Percentiles rank a stretch among this genome's conserved stretches.
These are phyloP conservation scores for Adansonia madagascariensis DNA, from an alignment of 441 rosid genomes.

Conservation along the genomic window DNA sequence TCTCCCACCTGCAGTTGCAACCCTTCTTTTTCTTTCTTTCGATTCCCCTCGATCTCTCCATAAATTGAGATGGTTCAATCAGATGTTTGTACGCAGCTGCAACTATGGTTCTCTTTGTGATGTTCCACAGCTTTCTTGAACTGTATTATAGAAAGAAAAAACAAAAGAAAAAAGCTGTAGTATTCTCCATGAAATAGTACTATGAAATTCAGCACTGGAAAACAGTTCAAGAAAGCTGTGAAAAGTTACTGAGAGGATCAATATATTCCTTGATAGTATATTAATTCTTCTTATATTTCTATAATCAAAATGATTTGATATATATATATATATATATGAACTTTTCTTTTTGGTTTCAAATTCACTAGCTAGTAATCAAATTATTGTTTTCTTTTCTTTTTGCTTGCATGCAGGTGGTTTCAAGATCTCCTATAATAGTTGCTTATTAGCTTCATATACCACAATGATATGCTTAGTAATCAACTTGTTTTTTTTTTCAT, in stretches of 20 bases:
- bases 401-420: too few relatives aligned
- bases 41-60: neutral
- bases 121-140: slow-evolving; percentile 37
- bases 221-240: slow-evolving; percentile 29
- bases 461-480: too few relatives aligned
- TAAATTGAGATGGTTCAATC: neutral
- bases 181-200: neutral
- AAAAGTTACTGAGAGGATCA: slow-evolving; percentile 25
- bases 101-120: slow-evolving; percentile 24
- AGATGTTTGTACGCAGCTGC: neutral
- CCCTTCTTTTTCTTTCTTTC: neutral
- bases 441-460: too few relatives aligned
- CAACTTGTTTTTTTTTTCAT: too few relatives aligned
- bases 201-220: neutral
- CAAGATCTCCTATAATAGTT: too few relatives aligned
- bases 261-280: too few relatives aligned
- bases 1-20: neutral
- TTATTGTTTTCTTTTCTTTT: too few relatives aligned
- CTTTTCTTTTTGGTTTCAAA: neutral
- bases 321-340: too few relatives aligned
- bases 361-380: neutral
- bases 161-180: neutral
- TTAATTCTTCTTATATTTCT: too few relatives aligned
- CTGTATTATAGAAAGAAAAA: neutral
- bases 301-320: too few relatives aligned